Evolutionary conservation across 2,329 filamentous ascomycete species (phyloP), one percentile per base, ranked within the genome.

Genomic region (Echinosphaeria canescens): DNA sequence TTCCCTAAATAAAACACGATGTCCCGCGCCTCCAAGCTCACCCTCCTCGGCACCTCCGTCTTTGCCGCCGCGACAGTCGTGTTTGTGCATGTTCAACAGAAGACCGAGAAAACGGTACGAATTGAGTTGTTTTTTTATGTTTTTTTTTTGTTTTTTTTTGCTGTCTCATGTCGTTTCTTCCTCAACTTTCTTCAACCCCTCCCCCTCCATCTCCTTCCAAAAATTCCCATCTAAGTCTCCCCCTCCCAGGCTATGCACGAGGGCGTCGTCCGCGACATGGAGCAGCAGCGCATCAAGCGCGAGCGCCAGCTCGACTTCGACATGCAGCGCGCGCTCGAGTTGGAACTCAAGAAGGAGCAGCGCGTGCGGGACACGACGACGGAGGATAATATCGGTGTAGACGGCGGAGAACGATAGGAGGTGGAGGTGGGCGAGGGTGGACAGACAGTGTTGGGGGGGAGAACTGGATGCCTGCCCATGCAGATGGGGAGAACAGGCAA

Each of bases 301-400:
- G 88, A 98, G 48, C 73, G 88, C 31, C 79, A 90, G 47, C 67
- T 82, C 27, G 88, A 98, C 45, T 98, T 98, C 42, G 84, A 95
- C 36, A 69, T 91, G 65, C 88, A 98, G 46, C 66, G 62, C 34
- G 65, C 63, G 5, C 56, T 98, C 25, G 84, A 95, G 51, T 66
- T 75, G 40, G 79, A 98, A 47, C 95, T 93, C 49, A 72, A 74
- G 46, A 85, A 85, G 47, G 59, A 82, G 17, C 88, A 98, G 53
- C 76, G 56, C 4, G 84, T 95, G 16, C 62, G 59, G 31, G 56
- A 66, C 19, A 37, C 38, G 2, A 41, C 41, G 4, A 33, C 22
- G 10, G 36, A 41, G 27, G n/a, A n/a, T n/a, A 33, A 9, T 9
- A 13, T 18, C 26, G 4, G 23, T 19, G 10, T 25, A 24, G 10